A percentile compares a stretch with the other conserved stretches of the same genome.
Evolutionary conservation across 768 basidiomycete species (phyloP).

Genomic region (Hericium rajendrae): DNA sequence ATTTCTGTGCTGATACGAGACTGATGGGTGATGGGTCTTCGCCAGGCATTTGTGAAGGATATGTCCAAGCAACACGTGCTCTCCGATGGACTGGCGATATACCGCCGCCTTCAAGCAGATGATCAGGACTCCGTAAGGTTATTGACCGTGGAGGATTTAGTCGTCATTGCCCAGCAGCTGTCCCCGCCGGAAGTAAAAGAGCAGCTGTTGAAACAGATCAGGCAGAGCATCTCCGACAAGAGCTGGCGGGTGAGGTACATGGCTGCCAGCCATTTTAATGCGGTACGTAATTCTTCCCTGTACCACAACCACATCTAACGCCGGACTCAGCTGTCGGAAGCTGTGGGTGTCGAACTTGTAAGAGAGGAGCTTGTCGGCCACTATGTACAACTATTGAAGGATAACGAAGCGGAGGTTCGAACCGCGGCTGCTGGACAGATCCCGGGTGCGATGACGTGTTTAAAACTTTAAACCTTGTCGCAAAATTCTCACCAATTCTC

Average conservation of each 20-base stretch:
- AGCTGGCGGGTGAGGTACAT: conserved; percentile 99
- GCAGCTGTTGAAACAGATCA: conserved; percentile 79
- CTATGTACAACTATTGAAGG: conserved; percentile 89
- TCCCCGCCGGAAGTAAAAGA: conserved; percentile 85
- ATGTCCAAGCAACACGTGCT: conserved; percentile 75
- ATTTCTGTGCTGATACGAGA: background rate
- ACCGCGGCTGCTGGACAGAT: conserved; percentile 95
- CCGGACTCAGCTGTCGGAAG: conserved; percentile 66
- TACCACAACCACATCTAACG: background rate
- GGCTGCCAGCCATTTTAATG: conserved; percentile 96
- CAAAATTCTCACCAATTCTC: conserved; percentile 4
- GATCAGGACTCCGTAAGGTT: conserved; percentile 98
- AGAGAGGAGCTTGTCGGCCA: conserved; percentile 90
- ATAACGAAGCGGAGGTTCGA: conserved; percentile 97
- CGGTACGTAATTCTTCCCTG: conserved; percentile 37
- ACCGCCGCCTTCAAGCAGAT: conserved; percentile 87
- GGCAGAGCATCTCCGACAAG: conserved; percentile 85
- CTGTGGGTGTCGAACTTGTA: conserved; percentile 82
- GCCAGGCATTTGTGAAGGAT: conserved; percentile 68
- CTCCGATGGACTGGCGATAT: conserved; percentile 83
- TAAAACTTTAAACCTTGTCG: conserved; percentile 1
- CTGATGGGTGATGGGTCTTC: background rate
- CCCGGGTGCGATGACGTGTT: conserved; percentile 52
- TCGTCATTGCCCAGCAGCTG: conserved; percentile 81
- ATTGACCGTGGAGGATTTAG: conserved; percentile 91